Evolutionary conservation across 371 early-diverging fungal genomes (phyloP).

Genomic region (Quaeritorhiza haematococci): DNA sequence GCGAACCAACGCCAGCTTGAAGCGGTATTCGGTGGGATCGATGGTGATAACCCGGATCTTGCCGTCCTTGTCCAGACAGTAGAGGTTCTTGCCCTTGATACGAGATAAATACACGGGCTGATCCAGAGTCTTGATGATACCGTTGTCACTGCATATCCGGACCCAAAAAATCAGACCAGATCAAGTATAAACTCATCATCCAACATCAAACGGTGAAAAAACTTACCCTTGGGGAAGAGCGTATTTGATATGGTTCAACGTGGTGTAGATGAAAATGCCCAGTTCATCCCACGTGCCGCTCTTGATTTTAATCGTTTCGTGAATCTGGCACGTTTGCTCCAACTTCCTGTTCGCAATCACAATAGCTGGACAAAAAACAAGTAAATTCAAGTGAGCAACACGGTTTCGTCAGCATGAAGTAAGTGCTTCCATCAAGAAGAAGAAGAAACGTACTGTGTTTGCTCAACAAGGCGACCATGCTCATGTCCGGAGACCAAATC

Average conservation of each 20-base stretch:
- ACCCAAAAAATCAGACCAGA: neutral
- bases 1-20: slow-evolving; percentile 90
- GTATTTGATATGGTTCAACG: slow-evolving; percentile 98
- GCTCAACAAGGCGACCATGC: slow-evolving; percentile 81
- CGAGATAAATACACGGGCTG: slow-evolving; percentile 88
- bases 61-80: slow-evolving; percentile 83
- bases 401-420: neutral
- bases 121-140: slow-evolving; percentile 92
- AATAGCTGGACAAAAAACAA: slow-evolving; percentile 55
- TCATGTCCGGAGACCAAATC: slow-evolving; percentile 83
- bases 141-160: slow-evolving; percentile 65
- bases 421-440: neutral
- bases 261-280: slow-evolving; percentile 93
- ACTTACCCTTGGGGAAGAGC: slow-evolving; percentile 84
- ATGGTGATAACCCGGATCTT: slow-evolving; percentile 78
- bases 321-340: slow-evolving; percentile 77
- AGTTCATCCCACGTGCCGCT: slow-evolving; percentile 92
- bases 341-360: slow-evolving; percentile 81
- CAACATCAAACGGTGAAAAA: neutral
- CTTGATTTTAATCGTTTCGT: slow-evolving; percentile 97
- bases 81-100: slow-evolving; percentile 76
- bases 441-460: slow-evolving; percentile 69
- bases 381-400: slow-evolving; percentile 7
- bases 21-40: slow-evolving; percentile 96
- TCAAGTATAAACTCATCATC: slow-evolving; percentile 1